Evolutionary conservation across 2,329 filamentous ascomycete genomes (phyloP), one percentile per base, ranked within the genome.

Genomic region (Fusarium nanum): DNA sequence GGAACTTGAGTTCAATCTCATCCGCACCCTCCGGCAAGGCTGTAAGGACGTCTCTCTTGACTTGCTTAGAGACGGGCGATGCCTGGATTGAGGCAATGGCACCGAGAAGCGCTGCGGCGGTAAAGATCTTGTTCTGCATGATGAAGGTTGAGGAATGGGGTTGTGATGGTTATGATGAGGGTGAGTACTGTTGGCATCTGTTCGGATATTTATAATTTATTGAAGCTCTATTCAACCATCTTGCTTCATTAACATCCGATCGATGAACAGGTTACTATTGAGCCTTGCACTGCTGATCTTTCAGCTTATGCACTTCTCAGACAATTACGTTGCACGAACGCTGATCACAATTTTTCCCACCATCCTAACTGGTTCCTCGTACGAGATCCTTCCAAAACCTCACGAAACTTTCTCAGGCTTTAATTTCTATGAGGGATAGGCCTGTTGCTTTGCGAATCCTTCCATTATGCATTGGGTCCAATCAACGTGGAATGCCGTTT

Each of bases 11-110:
- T 59, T 81, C 80, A 28, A 72, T 57, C 13, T 76, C 75, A 7
- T 77, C 74, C 7, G 80, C 80, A n/a, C 66, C 63, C 28, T 76
- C 68, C 0, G 78, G 78, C 2, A 82, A 73, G 10, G 79, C 74
- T 2, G 72, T 67, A 45, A 78, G 64, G 32, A 78, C 70, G 28
- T 77, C 73, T 47, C 75, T 63, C 62, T 73, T 75, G 62, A 37
- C 23, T n/a, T 46, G 32, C n/a, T 56, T 64, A 22, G 66, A 40
- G 6, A 55, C 58, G 2, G 72, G 71, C 13, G 63, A 63, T 25
- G 70, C 72, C 25, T 64, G 53, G 32, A 70, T 56, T 18, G 72
- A 63, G 8, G 68, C 50, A 32, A 76, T 46, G 11, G 59, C 72
- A 44, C 72, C 53, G 5, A 74, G 59, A 10, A 74, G 44, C 16